Percentiles rank a stretch among this genome's conserved stretches.
Conservation (phyloP, 2,329 filamentous ascomycete species). For the Cladosporium phlei region DNA sequence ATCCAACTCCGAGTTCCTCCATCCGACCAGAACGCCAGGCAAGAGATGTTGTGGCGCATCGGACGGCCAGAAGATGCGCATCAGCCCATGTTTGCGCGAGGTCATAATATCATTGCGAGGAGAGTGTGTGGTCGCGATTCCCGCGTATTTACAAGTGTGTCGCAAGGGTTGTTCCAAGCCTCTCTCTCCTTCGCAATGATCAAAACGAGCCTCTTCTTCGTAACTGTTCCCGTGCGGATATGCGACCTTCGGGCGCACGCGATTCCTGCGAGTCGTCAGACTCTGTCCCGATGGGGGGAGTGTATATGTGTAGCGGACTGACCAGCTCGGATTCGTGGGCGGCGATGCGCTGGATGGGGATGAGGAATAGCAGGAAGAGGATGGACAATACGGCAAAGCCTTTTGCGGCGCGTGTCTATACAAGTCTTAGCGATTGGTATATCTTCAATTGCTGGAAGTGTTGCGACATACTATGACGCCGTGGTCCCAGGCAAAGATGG, state of each 20-base stretch:
- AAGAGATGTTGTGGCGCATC: slow-evolving; percentile 65
- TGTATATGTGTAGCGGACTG: slow-evolving; percentile 36
- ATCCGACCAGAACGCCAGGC: slow-evolving; percentile 86
- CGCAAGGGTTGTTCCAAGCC: slow-evolving; percentile 38
- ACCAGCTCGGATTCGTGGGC: slow-evolving; percentile 75
- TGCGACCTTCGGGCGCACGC: slow-evolving; percentile 68
- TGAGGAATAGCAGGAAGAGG: slow-evolving; percentile 76
- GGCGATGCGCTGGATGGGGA: slow-evolving; percentile 81
- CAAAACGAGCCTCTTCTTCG: slow-evolving; percentile 92
- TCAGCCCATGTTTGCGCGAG: slow-evolving; percentile 68
- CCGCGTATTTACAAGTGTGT: neutral
- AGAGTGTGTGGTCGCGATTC: neutral
- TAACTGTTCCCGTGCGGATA: slow-evolving; percentile 93
- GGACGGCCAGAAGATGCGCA: slow-evolving; percentile 98
- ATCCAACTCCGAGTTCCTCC: slow-evolving; percentile 88
- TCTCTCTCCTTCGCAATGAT: too few species aligned
- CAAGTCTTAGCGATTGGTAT: slow-evolving; percentile 9
- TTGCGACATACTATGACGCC: slow-evolving; percentile 72
- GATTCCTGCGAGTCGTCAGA: slow-evolving; percentile 62
- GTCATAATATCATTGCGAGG: slow-evolving; percentile 57
- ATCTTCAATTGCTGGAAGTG: neutral
- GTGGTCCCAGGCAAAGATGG: slow-evolving; percentile 97
- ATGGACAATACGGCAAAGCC: slow-evolving; percentile 78
- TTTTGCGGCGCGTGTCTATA: slow-evolving; percentile 75
- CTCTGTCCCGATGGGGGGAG: neutral